Base-by-base conservation (phyloP, 1,139 yeast genomes). In the Saccharomycopsis crataegensis region DNA sequence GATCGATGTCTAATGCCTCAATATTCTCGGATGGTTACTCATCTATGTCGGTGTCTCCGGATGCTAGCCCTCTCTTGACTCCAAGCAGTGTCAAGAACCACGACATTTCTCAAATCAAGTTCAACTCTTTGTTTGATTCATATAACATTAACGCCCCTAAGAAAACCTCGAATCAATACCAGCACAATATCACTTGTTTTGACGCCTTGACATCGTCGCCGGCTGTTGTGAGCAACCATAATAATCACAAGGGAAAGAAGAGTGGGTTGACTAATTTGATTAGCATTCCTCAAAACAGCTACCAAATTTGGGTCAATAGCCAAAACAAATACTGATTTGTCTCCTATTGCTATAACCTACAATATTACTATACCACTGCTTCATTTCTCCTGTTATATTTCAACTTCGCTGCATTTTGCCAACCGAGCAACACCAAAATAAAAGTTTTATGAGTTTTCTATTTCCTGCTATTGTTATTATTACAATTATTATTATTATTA, bases 281-380 rank as follows among this genome's bases (percentile, higher is more conserved):
- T 2, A 17, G 49, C 36, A 48, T 54, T 45, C 56, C 57, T 7
- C 55, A 55, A 50, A 44, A 55, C 31, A 55, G 51, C 33, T 55
- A 55, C 46, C 46, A 52, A 38, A 33, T 49, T 14, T 55, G 57
- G 57, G 54, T 51, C 43, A 48, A 22, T 22, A 22, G 37, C 9
- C 53, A 54, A 46, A 52, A 52, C 42, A 50, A 40, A 34, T 31
- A 48, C 17, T 48, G 32, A 32, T 22, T 22, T 22, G 12, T 1
- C 8, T 44, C 6, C 34, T 6, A 4, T 12, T 38, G n/a, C n/a
- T 31, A 34, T 14, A 28, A 16, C n/a, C 17, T 47, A 14, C 8
- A 31, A n/a, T 38, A 14, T 37, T 9, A 22, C 33, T 14, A n/a
- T 14, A 37, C 41, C n/a, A 4, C 41, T 37, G 4, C 28, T 22